Evolutionary conservation across 805 yeast species (phyloP).

Genomic region (Kregervanrija fluxuum): DNA sequence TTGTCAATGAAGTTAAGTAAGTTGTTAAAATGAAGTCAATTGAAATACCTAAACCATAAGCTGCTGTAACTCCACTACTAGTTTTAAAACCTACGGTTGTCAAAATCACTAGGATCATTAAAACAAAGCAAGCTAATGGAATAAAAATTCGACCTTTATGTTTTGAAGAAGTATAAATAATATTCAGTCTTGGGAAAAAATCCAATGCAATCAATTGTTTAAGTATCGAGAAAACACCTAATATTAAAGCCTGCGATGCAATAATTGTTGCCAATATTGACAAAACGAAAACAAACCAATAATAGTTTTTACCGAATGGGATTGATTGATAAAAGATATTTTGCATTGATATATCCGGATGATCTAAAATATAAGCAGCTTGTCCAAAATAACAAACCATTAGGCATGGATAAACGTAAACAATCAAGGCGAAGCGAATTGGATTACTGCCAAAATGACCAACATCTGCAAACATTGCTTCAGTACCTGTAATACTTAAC

Average conservation of each 20-base stretch:
- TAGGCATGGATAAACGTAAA: slow-evolving; percentile 45
- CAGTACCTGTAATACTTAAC: slow-evolving; percentile 52
- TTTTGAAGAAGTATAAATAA: slow-evolving; percentile 37
- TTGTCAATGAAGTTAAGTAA: slow-evolving; percentile 35
- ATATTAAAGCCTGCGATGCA: slow-evolving; percentile 54
- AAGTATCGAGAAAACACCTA: slow-evolving; percentile 47
- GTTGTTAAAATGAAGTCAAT: slow-evolving; percentile 50
- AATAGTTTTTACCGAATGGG: slow-evolving; percentile 42
- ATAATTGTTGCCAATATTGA: slow-evolving; percentile 50
- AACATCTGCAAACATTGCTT: slow-evolving; percentile 59
- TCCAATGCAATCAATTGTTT: slow-evolving; percentile 47
- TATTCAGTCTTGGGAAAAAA: slow-evolving; percentile 44
- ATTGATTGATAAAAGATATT: slow-evolving; percentile 43
- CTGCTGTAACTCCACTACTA: slow-evolving; percentile 45
- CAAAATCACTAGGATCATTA: slow-evolving; percentile 43
- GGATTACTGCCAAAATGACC: slow-evolving; percentile 49
- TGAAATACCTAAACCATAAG: slow-evolving; percentile 54
- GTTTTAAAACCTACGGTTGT: slow-evolving; percentile 48
- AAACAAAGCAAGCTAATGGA: slow-evolving; percentile 41
- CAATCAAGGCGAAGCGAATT: slow-evolving; percentile 38
- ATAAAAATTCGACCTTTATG: slow-evolving; percentile 47
- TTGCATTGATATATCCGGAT: slow-evolving; percentile 31
- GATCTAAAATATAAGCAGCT: slow-evolving; percentile 38
- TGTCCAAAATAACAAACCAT: slow-evolving; percentile 52
- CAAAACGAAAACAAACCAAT: slow-evolving; percentile 46